Conservation (phyloP, 768 basidiomycete genomes). For the Krasilnikovozyma curviuscula region DNA sequence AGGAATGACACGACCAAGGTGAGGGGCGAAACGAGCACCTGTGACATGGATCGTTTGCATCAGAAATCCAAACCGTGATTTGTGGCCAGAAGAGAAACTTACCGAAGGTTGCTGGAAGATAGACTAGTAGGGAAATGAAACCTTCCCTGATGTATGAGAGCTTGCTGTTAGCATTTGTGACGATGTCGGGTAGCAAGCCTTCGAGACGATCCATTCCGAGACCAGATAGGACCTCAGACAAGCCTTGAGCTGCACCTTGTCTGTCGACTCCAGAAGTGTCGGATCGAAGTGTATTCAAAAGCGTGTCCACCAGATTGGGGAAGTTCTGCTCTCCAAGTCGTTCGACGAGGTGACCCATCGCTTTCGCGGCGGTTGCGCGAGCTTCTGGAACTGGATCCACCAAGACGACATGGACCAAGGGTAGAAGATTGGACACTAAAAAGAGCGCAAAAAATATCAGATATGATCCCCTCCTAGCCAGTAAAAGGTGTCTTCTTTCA, state of each 20-base stretch:
- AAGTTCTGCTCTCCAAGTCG: constrained; percentile 84
- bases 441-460: no score
- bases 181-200: constrained; percentile 74
- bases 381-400: constrained; percentile 97
- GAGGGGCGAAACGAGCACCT: constrained; percentile 88
- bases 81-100: no score
- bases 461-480: no score
- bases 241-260: constrained; percentile 92
- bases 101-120: constrained; percentile 86
- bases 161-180: constrained; percentile 73
- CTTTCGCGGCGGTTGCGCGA: constrained; percentile 88
- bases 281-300: constrained; percentile 70
- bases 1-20: constrained; percentile 78
- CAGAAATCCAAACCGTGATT: no score
- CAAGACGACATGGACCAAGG: constrained; percentile 75
- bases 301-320: constrained; percentile 80
- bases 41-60: no score
- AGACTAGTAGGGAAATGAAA: constrained; percentile 94
- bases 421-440: constrained; percentile 52
- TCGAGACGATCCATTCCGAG: constrained; percentile 96
- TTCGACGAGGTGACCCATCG: constrained; percentile 88
- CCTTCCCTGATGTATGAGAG: constrained; percentile 85
- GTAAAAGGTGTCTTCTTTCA: no score
- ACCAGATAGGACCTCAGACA: constrained; percentile 83
- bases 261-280: constrained; percentile 90